phyloP scores from a whole-genome alignment of 108 stramenopile genomes.

The Aureococcus anophagefferens region DNA sequence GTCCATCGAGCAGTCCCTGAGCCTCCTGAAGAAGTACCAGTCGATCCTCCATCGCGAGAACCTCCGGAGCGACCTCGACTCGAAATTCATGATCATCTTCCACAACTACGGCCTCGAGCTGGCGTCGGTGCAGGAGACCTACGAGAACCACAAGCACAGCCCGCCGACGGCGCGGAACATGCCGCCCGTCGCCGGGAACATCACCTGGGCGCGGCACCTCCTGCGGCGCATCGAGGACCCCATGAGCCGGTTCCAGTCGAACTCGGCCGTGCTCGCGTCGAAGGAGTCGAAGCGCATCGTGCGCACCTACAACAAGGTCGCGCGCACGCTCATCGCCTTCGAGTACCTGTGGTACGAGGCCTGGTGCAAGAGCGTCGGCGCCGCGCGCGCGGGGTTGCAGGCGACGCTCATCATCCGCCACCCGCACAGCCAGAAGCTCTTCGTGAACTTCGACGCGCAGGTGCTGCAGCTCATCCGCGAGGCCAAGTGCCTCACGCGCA shows the following conservation, averaged over 20 bases:
- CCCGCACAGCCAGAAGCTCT: slow-evolving; percentile 31
- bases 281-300: slow-evolving; percentile 49
- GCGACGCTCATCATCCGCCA: slow-evolving; percentile 55
- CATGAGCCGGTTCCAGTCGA: slow-evolving; percentile 40
- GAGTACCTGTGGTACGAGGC: slow-evolving; percentile 62
- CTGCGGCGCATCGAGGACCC: slow-evolving; percentile 49
- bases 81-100: slow-evolving; percentile 46
- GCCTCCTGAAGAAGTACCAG: slow-evolving; percentile 42
- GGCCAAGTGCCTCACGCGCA: slow-evolving; percentile 41
- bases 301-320: slow-evolving; percentile 48
- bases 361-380: slow-evolving; percentile 42
- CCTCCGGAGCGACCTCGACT: slow-evolving; percentile 39
- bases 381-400: slow-evolving; percentile 45
- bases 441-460: slow-evolving; percentile 54
- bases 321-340: slow-evolving; percentile 49
- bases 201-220: slow-evolving; percentile 53
- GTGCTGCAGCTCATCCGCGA: slow-evolving; percentile 56
- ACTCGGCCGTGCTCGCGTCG: slow-evolving; percentile 31
- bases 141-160: slow-evolving; percentile 43
- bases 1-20: slow-evolving; percentile 41
- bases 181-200: slow-evolving; percentile 57
- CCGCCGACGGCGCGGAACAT: slow-evolving; percentile 48
- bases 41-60: slow-evolving; percentile 40
- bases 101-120: slow-evolving; percentile 52
- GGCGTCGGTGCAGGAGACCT: slow-evolving; percentile 35